These are phyloP conservation scores for Funneliformis caledonium DNA, from an alignment of 371 early-diverging fungal genomes.

Conservation along the genomic window DNA sequence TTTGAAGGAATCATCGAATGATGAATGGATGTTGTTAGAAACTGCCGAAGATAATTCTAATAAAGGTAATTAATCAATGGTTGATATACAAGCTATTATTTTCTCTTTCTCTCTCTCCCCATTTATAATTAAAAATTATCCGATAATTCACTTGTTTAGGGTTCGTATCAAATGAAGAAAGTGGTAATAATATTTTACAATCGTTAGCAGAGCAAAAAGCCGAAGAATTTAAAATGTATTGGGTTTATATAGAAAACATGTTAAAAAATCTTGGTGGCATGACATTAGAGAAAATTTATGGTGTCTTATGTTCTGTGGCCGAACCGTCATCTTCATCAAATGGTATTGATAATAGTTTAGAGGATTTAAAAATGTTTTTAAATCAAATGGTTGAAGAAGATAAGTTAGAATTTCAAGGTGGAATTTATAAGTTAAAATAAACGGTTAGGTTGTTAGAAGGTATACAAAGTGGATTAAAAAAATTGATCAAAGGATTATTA, in stretches of 20 bases:
- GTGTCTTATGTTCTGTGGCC: constrained; percentile 26
- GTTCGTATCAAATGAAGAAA: background rate
- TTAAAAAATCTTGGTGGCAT: constrained; percentile 34
- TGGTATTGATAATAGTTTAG: background rate
- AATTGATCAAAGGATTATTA: too few species aligned
- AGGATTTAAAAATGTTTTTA: constrained; percentile 31
- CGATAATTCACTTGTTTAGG: background rate
- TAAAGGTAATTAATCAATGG: background rate
- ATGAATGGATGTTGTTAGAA: constrained; percentile 30
- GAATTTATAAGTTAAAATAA: constrained; percentile 33
- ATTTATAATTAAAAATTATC: too few species aligned
- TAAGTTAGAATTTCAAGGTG: constrained; percentile 33
- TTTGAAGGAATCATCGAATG: background rate
- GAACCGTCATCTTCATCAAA: constrained; percentile 5
- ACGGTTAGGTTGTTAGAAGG: background rate
- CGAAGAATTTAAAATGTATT: constrained; percentile 39
- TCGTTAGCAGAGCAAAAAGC: constrained; percentile 22
- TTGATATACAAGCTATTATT: background rate
- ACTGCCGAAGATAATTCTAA: background rate
- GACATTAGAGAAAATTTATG: constrained; percentile 37
- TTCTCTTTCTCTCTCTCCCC: background rate
- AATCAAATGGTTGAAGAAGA: constrained; percentile 38
- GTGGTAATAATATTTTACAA: constrained; percentile 8
- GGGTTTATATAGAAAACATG: constrained; percentile 31
- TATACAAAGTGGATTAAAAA: background rate